phyloP scores from a whole-genome alignment of 1,284 basidiomycete species.

The Cryptococcus maquisensis region DNA sequence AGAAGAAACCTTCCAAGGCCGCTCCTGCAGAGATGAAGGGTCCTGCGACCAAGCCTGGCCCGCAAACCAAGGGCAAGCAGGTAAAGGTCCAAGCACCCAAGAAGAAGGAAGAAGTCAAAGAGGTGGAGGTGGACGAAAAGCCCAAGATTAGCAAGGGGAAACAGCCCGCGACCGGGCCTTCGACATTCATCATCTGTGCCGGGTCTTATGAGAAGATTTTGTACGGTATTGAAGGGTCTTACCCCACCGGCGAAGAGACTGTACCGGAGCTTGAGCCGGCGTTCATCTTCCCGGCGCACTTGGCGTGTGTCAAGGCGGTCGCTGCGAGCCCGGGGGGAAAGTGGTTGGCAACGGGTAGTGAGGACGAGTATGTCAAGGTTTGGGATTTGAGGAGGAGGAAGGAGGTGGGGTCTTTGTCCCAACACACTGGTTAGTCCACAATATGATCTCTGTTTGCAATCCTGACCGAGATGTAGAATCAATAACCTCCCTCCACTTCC shows the following conservation, averaged over 20 bases:
- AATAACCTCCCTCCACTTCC: constrained; percentile 83
- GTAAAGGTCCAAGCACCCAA: background rate
- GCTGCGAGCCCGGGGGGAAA: constrained; percentile 86
- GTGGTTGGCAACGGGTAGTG: constrained; percentile 90
- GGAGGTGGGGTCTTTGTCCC: constrained; percentile 87
- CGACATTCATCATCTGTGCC: constrained; percentile 77
- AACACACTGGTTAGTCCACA: constrained; percentile 71
- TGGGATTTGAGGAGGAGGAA: constrained; percentile 89
- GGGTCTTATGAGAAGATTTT: constrained; percentile 94
- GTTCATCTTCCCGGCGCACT: constrained; percentile 95
- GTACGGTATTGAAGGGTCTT: constrained; percentile 76
- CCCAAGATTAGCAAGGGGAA: constrained; percentile 15
- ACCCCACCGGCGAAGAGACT: constrained; percentile 16
- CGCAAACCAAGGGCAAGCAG: background rate
- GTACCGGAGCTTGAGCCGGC: constrained; percentile 61
- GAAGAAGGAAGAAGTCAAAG: background rate
- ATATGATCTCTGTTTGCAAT: background rate
- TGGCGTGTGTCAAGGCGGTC: constrained; percentile 85
- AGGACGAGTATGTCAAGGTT: constrained; percentile 94
- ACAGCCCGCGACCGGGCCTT: background rate
- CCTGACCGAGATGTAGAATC: constrained; percentile 59
- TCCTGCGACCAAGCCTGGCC: background rate
- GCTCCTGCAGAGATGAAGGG: background rate
- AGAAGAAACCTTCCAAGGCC: constrained; percentile 7
- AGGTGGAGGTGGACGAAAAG: background rate